Evolutionary conservation across 2,329 filamentous ascomycete genomes (phyloP).

Genomic region (Ceratocystis destructans): DNA sequence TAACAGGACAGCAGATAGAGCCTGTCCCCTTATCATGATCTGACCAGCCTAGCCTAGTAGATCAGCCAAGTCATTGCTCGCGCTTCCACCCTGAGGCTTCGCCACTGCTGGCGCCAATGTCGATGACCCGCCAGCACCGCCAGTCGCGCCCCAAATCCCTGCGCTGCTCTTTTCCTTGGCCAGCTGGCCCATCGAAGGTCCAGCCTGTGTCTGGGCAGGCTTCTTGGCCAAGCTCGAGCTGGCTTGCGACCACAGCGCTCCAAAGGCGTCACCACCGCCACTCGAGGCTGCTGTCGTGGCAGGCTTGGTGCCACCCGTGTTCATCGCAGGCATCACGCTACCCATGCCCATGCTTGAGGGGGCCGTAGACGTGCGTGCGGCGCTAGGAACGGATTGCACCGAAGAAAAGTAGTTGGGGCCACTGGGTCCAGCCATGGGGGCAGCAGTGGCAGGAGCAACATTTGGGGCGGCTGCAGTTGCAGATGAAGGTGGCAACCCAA

Average conservation of each 20-base stretch:
- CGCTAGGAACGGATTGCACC: conserved; percentile 35
- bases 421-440: conserved; percentile 48
- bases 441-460: conserved; percentile 22
- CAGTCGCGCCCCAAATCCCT: conserved; percentile 76
- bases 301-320: conserved; percentile 31
- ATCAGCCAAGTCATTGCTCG: conserved; percentile 33
- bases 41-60: conserved; percentile 31
- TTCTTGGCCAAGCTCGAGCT: conserved; percentile 64
- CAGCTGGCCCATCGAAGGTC: conserved; percentile 77
- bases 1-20: background rate
- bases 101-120: conserved; percentile 18
- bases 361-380: conserved; percentile 22
- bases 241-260: conserved; percentile 67
- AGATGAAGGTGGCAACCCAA: conserved; percentile 33
- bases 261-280: conserved; percentile 72
- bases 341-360: conserved; percentile 29
- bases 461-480: conserved; percentile 24
- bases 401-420: conserved; percentile 94
- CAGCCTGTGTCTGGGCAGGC: conserved; percentile 45
- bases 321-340: conserved; percentile 35
- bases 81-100: conserved; percentile 22
- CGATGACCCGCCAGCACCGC: conserved; percentile 24
- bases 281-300: conserved; percentile 40
- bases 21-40: background rate
- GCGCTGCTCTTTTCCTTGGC: conserved; percentile 97